Evolutionary conservation across 176 grass and related monocot genomes (phyloP), one percentile per base, ranked within the genome.

Genomic region (Raddia distichophylla): DNA sequence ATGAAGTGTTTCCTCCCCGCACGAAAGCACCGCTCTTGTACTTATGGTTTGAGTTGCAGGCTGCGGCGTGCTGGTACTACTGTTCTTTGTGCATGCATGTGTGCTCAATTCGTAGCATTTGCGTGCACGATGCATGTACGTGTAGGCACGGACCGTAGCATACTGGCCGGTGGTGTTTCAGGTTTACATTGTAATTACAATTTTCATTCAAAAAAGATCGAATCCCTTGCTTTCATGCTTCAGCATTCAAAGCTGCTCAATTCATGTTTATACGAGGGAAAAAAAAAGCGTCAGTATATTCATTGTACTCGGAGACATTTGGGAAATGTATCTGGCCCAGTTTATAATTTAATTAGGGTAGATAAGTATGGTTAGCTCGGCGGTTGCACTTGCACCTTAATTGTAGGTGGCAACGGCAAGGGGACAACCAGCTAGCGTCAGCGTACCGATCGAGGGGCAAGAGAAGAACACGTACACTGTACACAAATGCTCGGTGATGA

Each of bases 361-460:
- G 16, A 66, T 34, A 64, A 37, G 20, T 61, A 27, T 20, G 27
- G 20, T 32, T 61, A 1, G 27, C 59, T 61, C 6, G 18, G 19
- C 56, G 27, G 27, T 27, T 27, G 27, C 37, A 40, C 1, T 40
- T 19, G 22, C n/a, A 27, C 22, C 65, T 9, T n/a, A n/a, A n/a
- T n/a, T 67, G 40, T 70, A 34, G 79, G 55, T 82, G 56, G 67
- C 67, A 50, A 51, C 56, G 10, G 51, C 27, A 18, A 50, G 60
- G 2, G 57, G 56, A 62, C 11, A 50, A 3, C 20, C 69, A 51
- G 71, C 43, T 61, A 2, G 37, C 37, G 37, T 5, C 2, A 40
- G 37, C 37, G 37, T 40, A 61, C 67, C 54, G 49, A 71, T n/a
- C n/a, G n/a, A n/a, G 55, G 14, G 6, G 47, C 37, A 40, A 40